Evolutionary conservation across 495 filamentous ascomycete genomes (phyloP).

Genomic region (Letharia lupina): DNA sequence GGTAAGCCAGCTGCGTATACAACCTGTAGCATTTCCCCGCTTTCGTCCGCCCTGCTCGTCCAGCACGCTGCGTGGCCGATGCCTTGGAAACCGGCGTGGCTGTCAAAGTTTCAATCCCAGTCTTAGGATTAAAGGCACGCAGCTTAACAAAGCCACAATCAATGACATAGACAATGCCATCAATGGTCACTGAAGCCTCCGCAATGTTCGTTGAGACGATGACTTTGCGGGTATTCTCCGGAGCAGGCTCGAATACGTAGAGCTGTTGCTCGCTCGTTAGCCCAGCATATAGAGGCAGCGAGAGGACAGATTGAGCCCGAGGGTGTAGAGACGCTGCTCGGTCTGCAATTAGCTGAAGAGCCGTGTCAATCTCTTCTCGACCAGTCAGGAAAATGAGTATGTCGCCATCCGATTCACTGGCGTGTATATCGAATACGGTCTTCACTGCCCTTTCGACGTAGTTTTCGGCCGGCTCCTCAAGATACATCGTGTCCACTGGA

Average conservation of each 20-base stretch:
- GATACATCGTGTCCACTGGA: constrained; percentile 81
- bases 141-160: constrained; percentile 91
- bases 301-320: constrained; percentile 58
- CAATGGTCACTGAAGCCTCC: constrained; percentile 90
- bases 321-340: constrained; percentile 66
- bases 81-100: constrained; percentile 83
- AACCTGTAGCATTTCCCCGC: constrained; percentile 92
- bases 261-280: constrained; percentile 84
- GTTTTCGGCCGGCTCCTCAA: constrained; percentile 72
- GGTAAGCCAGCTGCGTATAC: constrained; percentile 73
- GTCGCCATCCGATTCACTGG: constrained; percentile 76
- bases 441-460: constrained; percentile 83
- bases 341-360: constrained; percentile 69
- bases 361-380: constrained; percentile 84
- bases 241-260: constrained; percentile 82
- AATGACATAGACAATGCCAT: constrained; percentile 86
- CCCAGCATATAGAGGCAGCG: constrained; percentile 82
- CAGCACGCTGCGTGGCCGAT: constrained; percentile 84
- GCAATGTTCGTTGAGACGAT: constrained; percentile 95
- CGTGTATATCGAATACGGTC: constrained; percentile 88
- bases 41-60: constrained; percentile 83
- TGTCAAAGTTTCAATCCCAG: constrained; percentile 89
- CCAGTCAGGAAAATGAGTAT: constrained; percentile 90
- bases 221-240: constrained; percentile 80
- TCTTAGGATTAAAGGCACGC: constrained; percentile 75